Conservation (phyloP, 2,329 filamentous ascomycete genomes). For the Setomelanomma holmii region DNA sequence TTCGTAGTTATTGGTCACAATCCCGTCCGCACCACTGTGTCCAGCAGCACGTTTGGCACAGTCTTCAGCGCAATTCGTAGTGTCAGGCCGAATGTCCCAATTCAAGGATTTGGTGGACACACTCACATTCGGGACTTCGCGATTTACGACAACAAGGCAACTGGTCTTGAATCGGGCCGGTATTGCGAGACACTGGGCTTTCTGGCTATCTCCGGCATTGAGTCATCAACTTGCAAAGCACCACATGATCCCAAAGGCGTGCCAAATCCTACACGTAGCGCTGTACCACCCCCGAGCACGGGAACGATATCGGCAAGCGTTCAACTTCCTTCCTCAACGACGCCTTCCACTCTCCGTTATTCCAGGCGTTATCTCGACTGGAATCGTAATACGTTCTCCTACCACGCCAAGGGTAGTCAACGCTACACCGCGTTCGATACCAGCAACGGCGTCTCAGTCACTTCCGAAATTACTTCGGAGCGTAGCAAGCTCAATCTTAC, state of each 20-base stretch:
- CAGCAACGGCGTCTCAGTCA: conserved; percentile 55
- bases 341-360: conserved; percentile 52
- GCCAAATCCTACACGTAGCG: conserved; percentile 52
- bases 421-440: conserved; percentile 57
- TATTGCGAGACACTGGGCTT: conserved; percentile 75
- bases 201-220: conserved; percentile 68
- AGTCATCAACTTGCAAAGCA: conserved; percentile 53
- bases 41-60: conserved; percentile 53
- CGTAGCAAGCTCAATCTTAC: conserved; percentile 64
- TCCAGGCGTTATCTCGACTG: conserved; percentile 72
- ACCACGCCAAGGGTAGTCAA: conserved; percentile 64
- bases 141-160: conserved; percentile 67
- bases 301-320: conserved; percentile 35
- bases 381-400: conserved; percentile 71
- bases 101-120: conserved; percentile 72
- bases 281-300: conserved; percentile 32
- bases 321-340: conserved; percentile 44
- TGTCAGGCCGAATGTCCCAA: conserved; percentile 63
- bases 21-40: conserved; percentile 58
- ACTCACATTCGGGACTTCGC: conserved; percentile 70
- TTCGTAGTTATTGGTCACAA: conserved; percentile 72
- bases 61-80: conserved; percentile 67
- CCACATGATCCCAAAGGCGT: conserved; percentile 51
- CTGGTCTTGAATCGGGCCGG: conserved; percentile 67
- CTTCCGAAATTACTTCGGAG: conserved; percentile 58